phyloP scores from a whole-genome alignment of 495 filamentous ascomycete genomes.

The Umbilicaria muhlenbergii region DNA sequence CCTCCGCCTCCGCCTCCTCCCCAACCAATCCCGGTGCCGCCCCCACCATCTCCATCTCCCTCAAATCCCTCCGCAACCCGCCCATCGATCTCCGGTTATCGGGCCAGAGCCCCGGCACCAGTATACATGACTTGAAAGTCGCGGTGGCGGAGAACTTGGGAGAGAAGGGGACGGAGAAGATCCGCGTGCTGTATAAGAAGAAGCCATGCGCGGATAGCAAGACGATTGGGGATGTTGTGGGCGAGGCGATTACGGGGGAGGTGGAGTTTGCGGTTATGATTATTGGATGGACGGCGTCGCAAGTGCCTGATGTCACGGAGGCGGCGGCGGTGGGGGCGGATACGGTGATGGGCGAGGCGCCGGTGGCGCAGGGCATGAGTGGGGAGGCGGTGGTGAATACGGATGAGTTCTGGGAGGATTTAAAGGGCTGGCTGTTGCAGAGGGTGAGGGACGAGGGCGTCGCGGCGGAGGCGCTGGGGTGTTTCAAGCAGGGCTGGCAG shows the following conservation, averaged over 20 bases:
- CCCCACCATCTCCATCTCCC: conserved; percentile 37
- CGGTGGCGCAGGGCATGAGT: conserved; percentile 36
- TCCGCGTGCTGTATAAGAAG: conserved; percentile 69
- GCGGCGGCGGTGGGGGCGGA: conserved; percentile 9
- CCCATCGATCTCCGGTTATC: conserved; percentile 45
- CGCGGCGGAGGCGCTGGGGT: conserved; percentile 42
- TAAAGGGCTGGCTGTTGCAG: conserved; percentile 66
- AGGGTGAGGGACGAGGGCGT: conserved; percentile 56
- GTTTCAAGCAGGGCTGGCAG: conserved; percentile 59
- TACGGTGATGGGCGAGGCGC: conserved; percentile 14
- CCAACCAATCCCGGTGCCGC: conserved; percentile 28
- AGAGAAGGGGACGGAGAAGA: conserved; percentile 34
- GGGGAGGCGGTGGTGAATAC: conserved; percentile 44
- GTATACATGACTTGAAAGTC: conserved; percentile 57
- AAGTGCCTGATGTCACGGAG: conserved; percentile 11
- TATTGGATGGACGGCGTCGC: conserved; percentile 44
- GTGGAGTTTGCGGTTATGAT: conserved; percentile 78
- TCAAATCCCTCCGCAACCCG: conserved; percentile 65
- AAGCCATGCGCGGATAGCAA: conserved; percentile 67
- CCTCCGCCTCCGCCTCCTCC: conserved; percentile 6
- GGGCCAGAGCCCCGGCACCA: conserved; percentile 43
- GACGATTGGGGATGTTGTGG: conserved; percentile 34
- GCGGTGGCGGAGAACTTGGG: conserved; percentile 28
- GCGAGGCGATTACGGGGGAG: conserved; percentile 34
- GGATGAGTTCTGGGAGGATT: conserved; percentile 76